Percentiles rank a stretch among this genome's conserved stretches.
Conservation (phyloP, 306 rosid species). For the Corylus avellana region DNA sequence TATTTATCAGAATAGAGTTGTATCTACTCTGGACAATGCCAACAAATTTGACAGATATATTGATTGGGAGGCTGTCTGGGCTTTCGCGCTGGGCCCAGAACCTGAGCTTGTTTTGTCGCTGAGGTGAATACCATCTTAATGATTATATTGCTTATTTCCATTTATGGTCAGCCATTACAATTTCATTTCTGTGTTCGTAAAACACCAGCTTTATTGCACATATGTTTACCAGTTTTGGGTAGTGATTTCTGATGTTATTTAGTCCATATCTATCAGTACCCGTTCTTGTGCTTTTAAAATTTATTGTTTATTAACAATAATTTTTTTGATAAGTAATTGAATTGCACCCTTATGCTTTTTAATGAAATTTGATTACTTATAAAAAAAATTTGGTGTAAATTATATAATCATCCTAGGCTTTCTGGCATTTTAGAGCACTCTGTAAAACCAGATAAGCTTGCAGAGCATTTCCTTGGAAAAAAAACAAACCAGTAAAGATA, state of each 20-base stretch:
- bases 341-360: background rate
- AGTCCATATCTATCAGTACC: background rate
- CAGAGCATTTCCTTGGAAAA: background rate
- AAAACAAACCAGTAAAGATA: background rate
- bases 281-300: too few species aligned
- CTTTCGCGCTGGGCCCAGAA: constrained; percentile 91
- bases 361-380: background rate
- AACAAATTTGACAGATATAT: constrained; percentile 43
- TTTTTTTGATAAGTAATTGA: too few species aligned
- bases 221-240: background rate
- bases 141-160: constrained; percentile 25
- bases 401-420: constrained; percentile 15
- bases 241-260: background rate
- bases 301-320: too few species aligned
- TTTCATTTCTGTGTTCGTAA: background rate
- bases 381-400: background rate
- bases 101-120: constrained; percentile 89
- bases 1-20: constrained; percentile 46
- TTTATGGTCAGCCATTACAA: constrained; percentile 10
- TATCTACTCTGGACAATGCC: constrained; percentile 35
- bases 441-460: constrained; percentile 9
- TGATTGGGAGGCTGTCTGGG: constrained; percentile 96
- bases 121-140: constrained; percentile 52
- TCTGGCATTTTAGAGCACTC: constrained; percentile 12
- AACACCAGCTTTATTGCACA: background rate